Evolutionary conservation across 208 protist genomes (phyloP), one percentile per base, ranked within the genome.

Genomic region (Leishmania braziliensis): DNA sequence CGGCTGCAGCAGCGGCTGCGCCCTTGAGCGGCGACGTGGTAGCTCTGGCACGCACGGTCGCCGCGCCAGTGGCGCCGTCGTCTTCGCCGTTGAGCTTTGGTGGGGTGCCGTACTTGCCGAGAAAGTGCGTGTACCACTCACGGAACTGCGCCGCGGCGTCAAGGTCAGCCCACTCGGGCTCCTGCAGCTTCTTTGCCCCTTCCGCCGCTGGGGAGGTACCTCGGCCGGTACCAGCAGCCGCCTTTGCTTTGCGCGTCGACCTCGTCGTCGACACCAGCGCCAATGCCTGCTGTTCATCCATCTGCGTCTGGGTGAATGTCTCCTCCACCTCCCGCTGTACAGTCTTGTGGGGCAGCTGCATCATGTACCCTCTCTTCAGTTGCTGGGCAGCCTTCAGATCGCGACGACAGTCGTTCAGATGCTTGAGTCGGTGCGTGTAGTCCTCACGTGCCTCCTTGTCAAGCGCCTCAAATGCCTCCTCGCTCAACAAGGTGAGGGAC

Each of bases 371-470:
- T 39, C 50, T 23, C 74, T 80, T 70, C 26, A 82, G 72, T 39
- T 79, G 86, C 62, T 74, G 82, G 60, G 84, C 88, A 18, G 79
- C 84, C 16, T 86, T 80, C 65, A 96, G 75, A 43, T 90, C 89
- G 53, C 87, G 84, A 53, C 91, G 91, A 80, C 92, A 96, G 78
- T 96, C 90, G 71, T 95, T 97, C 78, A 90, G 93, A 71, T 95
- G 87, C 83, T 96, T 90, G 23, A 97, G 87, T 14, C 87, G 88
- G 10, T 69, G 63, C 80, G 97, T 96, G 88, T 97, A 96, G 14
- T 81, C 79, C 20, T 93, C 88, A 0, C 90, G 92, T 26, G 90
- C 90, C 46, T 77, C 84, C 26, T 75, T 80, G 46, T 36, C 68
- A 10, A 97, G 75, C 43, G 78, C 74, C 77, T 95, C 96, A 84